phyloP scores from a whole-genome alignment of 495 filamentous ascomycete genomes.

The Neurospora sp. region DNA sequence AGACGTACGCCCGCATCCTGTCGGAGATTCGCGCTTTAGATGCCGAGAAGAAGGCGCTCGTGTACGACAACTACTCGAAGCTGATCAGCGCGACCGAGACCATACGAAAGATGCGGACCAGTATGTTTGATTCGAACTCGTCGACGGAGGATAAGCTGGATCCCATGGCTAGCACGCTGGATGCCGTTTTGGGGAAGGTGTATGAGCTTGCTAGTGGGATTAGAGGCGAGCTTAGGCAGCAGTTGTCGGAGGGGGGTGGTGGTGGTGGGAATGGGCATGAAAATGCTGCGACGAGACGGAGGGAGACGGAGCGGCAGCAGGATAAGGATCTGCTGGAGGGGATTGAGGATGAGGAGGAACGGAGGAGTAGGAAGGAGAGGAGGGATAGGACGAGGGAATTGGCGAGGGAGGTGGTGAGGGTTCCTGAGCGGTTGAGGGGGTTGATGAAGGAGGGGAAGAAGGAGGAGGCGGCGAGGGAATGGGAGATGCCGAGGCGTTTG shows the following conservation, averaged over 20 bases:
- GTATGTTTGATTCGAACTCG: conserved; percentile 36
- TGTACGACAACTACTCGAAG: conserved; percentile 98
- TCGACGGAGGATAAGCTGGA: conserved; percentile 44
- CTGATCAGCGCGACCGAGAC: conserved; percentile 91
- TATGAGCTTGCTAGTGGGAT: conserved; percentile 65
- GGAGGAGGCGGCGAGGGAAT: conserved; percentile 49
- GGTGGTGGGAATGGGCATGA: neutral
- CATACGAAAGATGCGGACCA: conserved; percentile 67
- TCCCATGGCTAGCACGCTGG: conserved; percentile 60
- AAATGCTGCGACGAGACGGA: neutral
- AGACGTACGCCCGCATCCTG: conserved; percentile 53
- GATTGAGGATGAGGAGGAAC: conserved; percentile 39
- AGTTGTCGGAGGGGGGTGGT: conserved; percentile 20
- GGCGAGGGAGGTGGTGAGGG: conserved; percentile 45
- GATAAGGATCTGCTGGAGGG: conserved; percentile 21
- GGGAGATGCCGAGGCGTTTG: conserved; percentile 45
- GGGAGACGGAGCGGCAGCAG: neutral
- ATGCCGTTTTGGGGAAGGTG: conserved; percentile 69
- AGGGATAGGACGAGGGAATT: conserved; percentile 39
- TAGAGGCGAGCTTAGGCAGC: conserved; percentile 40
- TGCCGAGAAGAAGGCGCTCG: conserved; percentile 89
- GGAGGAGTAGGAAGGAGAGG: conserved; percentile 42
- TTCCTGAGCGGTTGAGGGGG: conserved; percentile 50
- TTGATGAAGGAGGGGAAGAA: conserved; percentile 53
- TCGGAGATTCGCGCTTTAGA: conserved; percentile 80